Conservation (phyloP, 1,139 yeast genomes). For the Hansenula lynferdii region DNA sequence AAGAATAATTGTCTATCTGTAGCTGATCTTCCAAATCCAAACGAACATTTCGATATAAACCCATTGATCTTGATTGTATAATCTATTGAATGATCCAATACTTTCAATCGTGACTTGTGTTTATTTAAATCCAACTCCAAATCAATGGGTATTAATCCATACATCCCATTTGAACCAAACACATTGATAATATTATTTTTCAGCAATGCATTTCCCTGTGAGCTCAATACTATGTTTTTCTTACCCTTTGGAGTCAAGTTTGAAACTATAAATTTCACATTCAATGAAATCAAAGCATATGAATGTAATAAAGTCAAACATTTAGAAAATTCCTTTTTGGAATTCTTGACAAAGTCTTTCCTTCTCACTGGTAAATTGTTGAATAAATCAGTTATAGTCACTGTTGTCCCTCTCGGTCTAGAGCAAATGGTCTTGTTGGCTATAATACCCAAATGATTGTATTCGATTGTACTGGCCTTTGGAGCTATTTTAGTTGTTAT, state of each 20-base stretch:
- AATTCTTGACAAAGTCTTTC: slow-evolving; percentile 64
- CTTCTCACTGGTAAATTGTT: slow-evolving; percentile 67
- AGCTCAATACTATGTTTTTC: slow-evolving; percentile 44
- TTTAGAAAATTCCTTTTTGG: slow-evolving; percentile 67
- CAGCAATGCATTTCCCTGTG: slow-evolving; percentile 43
- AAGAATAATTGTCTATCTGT: slow-evolving; percentile 72
- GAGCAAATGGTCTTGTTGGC: slow-evolving; percentile 35
- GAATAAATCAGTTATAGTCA: slow-evolving; percentile 49
- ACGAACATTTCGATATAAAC: slow-evolving; percentile 64
- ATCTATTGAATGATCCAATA: slow-evolving; percentile 7
- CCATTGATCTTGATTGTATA: slow-evolving; percentile 45
- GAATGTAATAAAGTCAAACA: slow-evolving; percentile 58
- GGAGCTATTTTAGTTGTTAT: slow-evolving; percentile 60
- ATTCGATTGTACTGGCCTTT: slow-evolving; percentile 48
- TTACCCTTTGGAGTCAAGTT: slow-evolving; percentile 46
- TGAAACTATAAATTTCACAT: slow-evolving; percentile 53
- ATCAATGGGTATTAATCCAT: slow-evolving; percentile 49
- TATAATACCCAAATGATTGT: slow-evolving; percentile 49
- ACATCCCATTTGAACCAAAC: slow-evolving; percentile 62
- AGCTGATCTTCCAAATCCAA: slow-evolving; percentile 69
- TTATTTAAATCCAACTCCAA: slow-evolving; percentile 27
- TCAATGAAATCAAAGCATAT: slow-evolving; percentile 58
- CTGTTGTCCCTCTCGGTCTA: slow-evolving; percentile 57
- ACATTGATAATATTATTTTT: slow-evolving; percentile 59
- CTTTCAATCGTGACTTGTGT: slow-evolving; percentile 5